Base-by-base conservation (phyloP, 176 grass and related monocot genomes). In the Avena atlantica region DNA sequence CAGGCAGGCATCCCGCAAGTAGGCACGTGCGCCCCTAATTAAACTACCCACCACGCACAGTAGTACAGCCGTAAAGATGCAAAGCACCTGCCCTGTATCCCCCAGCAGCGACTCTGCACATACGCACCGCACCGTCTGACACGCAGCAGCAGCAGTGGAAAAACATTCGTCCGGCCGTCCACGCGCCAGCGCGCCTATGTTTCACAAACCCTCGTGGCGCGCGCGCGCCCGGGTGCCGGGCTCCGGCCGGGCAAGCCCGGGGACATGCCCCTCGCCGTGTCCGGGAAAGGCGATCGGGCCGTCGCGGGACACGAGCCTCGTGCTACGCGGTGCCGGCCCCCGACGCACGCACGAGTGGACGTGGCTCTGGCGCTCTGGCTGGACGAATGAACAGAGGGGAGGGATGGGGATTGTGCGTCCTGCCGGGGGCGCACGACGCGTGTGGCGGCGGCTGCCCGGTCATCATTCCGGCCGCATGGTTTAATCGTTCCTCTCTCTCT, bases 291-390 rank as follows among this genome's bases (percentile, higher is more conserved):
- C 70, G n/a, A 34, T 66, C 63, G 5, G 51, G 49, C 11, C 4
- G 0, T 8, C 88, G 3, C 88, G 88, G 72, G 24, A 14, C 89
- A 90, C 89, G n/a, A 71, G 79, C 73, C 47, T 90, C 89, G 89
- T 86, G 89, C 79, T 79, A 5, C 84, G 64, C 79, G 72, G 31
- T 20, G 20, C 74, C 73, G 73, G 63, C 23, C 21, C 15, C 2
- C 11, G 42, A 17, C 12, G 72, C 47, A 49, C 45, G 72, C 44
- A 1, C 59, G 59, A 81, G 59, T 15, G 78, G 42, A 11, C 72
- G 36, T 50, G 71, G 42, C 58, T 36, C 63, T 63, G 75, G 75
- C 19, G 44, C 44, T 42, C 64, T 77, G 12, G 63, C 63, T 34
- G 64, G 9, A 10, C 45, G 62, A 24, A 3, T 6, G 47, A 31